Base-by-base conservation (phyloP, 2,329 filamentous ascomycete species). In the Trichoderma arundinaceum region DNA sequence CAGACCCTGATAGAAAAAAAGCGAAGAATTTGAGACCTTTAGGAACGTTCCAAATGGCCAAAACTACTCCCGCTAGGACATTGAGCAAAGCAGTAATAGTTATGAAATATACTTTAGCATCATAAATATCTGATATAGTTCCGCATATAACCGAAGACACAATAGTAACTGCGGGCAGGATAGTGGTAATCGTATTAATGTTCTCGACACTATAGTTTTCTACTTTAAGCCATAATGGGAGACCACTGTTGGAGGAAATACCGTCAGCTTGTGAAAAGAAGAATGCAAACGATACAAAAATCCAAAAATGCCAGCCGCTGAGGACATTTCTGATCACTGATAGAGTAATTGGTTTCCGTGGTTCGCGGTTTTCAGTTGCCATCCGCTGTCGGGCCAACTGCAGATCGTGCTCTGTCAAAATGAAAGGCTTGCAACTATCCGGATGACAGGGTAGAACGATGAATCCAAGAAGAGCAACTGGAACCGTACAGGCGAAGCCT, bases 111-210 rank as follows among this genome's bases (percentile, higher is more conserved):
- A 76, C 68, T 28, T 79, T 75, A 4, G 78, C 82, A 2, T 81
- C 83, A 63, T 84, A 80, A 0, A 80, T 79, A 70, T 87, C 86
- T 2, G 83, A 86, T 3, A 79, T 77, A 81, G 84, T 86, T 2
- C 83, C 85, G 68, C 84, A 86, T 2, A 79, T 71, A 0, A 88
- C 74, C 0, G 84, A 86, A 2, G 80, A 80, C 8, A 85, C 74
- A 0, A 86, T 69, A 35, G 76, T 73, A 0, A 75, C 64, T 1
- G 72, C 74, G 9, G 72, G 76, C 9, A 73, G 79, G 0, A 78
- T 77, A 0, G 81, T 83, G 0, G 82, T 81, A 60, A 83, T 82
- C 28, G 79, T 82, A 65, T 85, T 85, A 65, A 86, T 84, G 19
- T 84, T 77, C 48, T 66, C 73, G 66, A 70, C 74, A 67, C 64